phyloP scores from a whole-genome alignment of 139 green algal species.

The Coccomyxa sp. region DNA sequence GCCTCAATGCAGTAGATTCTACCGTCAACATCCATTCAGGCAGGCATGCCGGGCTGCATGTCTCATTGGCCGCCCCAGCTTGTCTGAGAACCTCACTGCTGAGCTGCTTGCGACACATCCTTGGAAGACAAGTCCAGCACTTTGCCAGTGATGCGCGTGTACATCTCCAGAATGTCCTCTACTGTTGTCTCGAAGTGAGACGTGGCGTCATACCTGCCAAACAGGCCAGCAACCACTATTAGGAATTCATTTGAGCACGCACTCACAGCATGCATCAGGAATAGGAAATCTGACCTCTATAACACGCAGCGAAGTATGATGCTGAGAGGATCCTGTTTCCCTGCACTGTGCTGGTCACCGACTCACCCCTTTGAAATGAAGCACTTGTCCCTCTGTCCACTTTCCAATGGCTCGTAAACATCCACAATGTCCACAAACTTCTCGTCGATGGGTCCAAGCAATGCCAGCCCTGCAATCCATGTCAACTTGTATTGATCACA shows the following conservation, averaged over 20 bases:
- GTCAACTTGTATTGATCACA: no score
- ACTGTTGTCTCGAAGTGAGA: slow-evolving; percentile 98
- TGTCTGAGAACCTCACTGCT: not conserved
- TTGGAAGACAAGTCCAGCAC: slow-evolving; percentile 25
- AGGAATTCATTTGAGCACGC: no score
- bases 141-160: slow-evolving; percentile 90
- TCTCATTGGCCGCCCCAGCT: not conserved
- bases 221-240: no score
- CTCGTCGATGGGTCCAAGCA: slow-evolving; percentile 91
- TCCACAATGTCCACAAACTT: slow-evolving; percentile 88
- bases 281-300: no score
- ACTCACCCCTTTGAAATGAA: slow-evolving; percentile 72
- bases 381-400: slow-evolving; percentile 71
- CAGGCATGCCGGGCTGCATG: no score
- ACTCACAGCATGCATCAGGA: no score
- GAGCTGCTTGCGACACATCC: not conserved
- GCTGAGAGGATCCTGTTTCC: no score
- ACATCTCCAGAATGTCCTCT: slow-evolving; percentile 94
- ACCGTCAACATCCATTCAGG: no score
- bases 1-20: no score
- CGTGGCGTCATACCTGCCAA: slow-evolving; percentile 89
- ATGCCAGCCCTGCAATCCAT: slow-evolving; percentile 75
- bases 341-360: no score
- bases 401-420: slow-evolving; percentile 70
- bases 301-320: no score